Base-by-base conservation (phyloP, 305 asterid genomes). In the Euphrasia arctica region DNA sequence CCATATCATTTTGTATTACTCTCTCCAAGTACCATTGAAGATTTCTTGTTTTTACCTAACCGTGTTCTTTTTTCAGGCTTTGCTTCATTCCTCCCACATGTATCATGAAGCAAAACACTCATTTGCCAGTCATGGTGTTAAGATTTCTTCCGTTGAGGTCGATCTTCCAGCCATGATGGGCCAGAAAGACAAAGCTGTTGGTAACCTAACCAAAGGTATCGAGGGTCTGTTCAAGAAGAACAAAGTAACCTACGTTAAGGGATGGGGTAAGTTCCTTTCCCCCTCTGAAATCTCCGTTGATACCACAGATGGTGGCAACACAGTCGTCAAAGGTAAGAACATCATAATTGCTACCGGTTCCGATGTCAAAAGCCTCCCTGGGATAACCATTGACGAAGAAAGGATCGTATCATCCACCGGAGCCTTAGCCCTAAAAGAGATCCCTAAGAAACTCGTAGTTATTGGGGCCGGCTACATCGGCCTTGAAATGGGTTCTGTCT, bases 1-100 rank as follows among this genome's bases (percentile, higher is more conserved):
- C 43, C 43, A 39, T 36, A 5, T 36, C 9, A 5, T 36, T 5
- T 36, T 36, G 3, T 67, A 47, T 6, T 14, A n/a, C 34, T 63
- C 69, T 62, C 25, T 59, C 29, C 51, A 29, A 61, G 50, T 49
- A 61, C 51, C 54, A 50, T 3, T 18, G 51, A 31, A 7, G 12
- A n/a, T 76, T 51, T 62, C 55, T 57, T 68, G 54, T 73, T 64
- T 39, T 27, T 31, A 59, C 66, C 18, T 58, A 66, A 0, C 54
- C 39, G 14, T 68, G 62, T 68, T 54, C 62, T 58, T 65, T 80
- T 58, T 39, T 58, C 79, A 94, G 99, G 99, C 99, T 62, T 84
- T 94, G 75, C 97, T 91, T 70, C 97, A 94, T 74, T 94, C 99
- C 27, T 88, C 99, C 31, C 98, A 94, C 76, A 78, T 88, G 99